A percentile compares a stretch with the other conserved stretches of the same genome.
Conservation (phyloP, 345 rosid species). For the Salix brachista region DNA sequence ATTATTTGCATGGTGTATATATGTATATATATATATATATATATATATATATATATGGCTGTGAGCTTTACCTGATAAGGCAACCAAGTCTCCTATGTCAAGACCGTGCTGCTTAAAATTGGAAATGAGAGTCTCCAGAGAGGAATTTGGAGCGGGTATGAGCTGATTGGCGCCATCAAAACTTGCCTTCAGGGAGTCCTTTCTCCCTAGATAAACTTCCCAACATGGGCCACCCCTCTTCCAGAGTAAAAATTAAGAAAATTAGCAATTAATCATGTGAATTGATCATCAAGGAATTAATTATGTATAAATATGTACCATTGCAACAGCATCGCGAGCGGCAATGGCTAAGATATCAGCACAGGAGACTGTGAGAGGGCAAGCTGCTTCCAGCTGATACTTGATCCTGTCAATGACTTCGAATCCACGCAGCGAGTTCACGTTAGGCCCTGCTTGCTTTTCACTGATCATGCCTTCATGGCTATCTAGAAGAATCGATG, state of each 20-base stretch:
- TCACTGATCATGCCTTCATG: slow-evolving; percentile 59
- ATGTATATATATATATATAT: no score
- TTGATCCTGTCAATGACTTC: slow-evolving; percentile 71
- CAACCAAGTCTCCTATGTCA: slow-evolving; percentile 52
- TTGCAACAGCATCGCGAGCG: slow-evolving; percentile 67
- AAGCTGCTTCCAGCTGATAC: slow-evolving; percentile 61
- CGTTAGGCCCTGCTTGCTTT: slow-evolving; percentile 65
- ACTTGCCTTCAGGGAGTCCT: slow-evolving; percentile 70
- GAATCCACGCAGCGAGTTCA: slow-evolving; percentile 63
- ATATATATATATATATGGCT: no score
- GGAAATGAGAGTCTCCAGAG: slow-evolving; percentile 52
- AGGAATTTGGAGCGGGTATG: slow-evolving; percentile 73
- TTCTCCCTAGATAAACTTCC: slow-evolving; percentile 63
- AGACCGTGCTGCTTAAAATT: slow-evolving; percentile 66
- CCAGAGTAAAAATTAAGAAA: background rate
- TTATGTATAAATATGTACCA: background rate
- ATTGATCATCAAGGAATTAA: background rate
- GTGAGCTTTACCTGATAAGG: slow-evolving; percentile 49
- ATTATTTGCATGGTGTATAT: no score
- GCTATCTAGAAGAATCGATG: slow-evolving; percentile 59
- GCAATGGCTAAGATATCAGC: slow-evolving; percentile 70
- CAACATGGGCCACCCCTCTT: slow-evolving; percentile 80
- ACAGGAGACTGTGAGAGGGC: slow-evolving; percentile 72
- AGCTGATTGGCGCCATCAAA: slow-evolving; percentile 59
- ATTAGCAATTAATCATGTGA: no score